phyloP scores from a whole-genome alignment of 2,329 filamentous ascomycete genomes.

The Bipolaris sorokiniana region DNA sequence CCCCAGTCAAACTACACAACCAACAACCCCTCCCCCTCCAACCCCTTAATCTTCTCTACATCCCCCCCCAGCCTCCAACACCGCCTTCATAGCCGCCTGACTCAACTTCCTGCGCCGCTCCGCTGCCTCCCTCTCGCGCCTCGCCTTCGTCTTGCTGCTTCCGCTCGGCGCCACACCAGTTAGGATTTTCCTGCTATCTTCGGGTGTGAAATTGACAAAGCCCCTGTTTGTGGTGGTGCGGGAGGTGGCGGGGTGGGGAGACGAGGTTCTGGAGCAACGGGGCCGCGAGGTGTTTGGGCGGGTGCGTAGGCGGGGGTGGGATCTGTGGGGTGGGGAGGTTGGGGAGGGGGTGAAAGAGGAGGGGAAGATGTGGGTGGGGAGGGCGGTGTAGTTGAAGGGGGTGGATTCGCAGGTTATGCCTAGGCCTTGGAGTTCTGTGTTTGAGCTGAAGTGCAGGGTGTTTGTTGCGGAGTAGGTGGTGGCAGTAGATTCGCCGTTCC shows the following conservation, averaged over 20 bases:
- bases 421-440: slow-evolving; percentile 31
- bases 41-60: slow-evolving; percentile 50
- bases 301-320: slow-evolving; percentile 23
- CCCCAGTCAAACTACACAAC: slow-evolving; percentile 30
- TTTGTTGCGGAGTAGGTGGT: slow-evolving; percentile 21
- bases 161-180: slow-evolving; percentile 91
- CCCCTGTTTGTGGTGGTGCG: slow-evolving; percentile 56
- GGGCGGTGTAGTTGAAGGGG: slow-evolving; percentile 24
- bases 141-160: slow-evolving; percentile 91
- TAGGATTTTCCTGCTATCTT: slow-evolving; percentile 78
- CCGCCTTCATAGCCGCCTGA: slow-evolving; percentile 71
- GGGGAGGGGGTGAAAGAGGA: slow-evolving; percentile 34
- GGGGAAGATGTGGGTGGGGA: slow-evolving; percentile 20
- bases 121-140: slow-evolving; percentile 83
- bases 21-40: slow-evolving; percentile 53
- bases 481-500: slow-evolving; percentile 26
- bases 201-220: slow-evolving; percentile 91
- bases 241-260: slow-evolving; percentile 26
- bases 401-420: slow-evolving; percentile 41
- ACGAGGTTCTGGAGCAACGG: slow-evolving; percentile 29
- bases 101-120: slow-evolving; percentile 74
- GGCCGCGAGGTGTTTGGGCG: slow-evolving; percentile 16
- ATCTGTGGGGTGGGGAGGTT: slow-evolving; percentile 33
- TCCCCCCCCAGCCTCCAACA: slow-evolving; percentile 75
- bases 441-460: slow-evolving; percentile 28